Evolutionary conservation across 2,329 filamentous ascomycete species (phyloP).

Genomic region (Sphaceloma murrayae): DNA sequence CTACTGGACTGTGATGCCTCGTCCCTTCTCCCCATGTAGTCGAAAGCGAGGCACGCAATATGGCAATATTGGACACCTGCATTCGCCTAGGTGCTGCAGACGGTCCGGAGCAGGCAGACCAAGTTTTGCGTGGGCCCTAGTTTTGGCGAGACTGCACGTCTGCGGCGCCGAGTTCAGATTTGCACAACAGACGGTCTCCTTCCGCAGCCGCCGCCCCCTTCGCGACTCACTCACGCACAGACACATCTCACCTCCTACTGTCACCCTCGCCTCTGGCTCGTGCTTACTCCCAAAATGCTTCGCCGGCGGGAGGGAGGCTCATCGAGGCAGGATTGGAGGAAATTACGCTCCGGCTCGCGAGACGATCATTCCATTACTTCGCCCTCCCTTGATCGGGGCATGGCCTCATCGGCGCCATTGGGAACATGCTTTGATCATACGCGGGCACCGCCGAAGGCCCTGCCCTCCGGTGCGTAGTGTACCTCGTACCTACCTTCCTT

Average conservation of each 20-base stretch:
- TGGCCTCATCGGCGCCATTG: conserved; percentile 10
- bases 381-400: neutral
- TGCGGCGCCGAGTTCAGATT: neutral
- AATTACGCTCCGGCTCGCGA: conserved; percentile 13
- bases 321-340: conserved; percentile 14
- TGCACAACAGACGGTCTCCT: conserved; percentile 4
- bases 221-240: conserved; percentile 5
- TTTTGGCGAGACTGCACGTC: neutral
- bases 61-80: conserved; percentile 12
- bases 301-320: conserved; percentile 14
- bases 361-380: neutral
- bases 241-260: conserved; percentile 1
- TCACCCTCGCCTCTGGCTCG: conserved; percentile 5
- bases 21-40: too few relatives aligned
- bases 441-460: neutral
- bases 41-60: conserved; percentile 13
- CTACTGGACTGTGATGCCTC: too few relatives aligned
- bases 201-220: conserved; percentile 11
- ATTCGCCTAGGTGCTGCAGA: neutral
- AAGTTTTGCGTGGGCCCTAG: conserved; percentile 9
- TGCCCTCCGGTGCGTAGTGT: conserved; percentile 5
- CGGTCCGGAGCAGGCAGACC: conserved; percentile 1
- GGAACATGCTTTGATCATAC: conserved; percentile 8
- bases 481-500: conserved; percentile 2
- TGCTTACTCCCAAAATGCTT: conserved; percentile 8